phyloP scores from a whole-genome alignment of 139 green algal species.

The Chlamydomonas urium region DNA sequence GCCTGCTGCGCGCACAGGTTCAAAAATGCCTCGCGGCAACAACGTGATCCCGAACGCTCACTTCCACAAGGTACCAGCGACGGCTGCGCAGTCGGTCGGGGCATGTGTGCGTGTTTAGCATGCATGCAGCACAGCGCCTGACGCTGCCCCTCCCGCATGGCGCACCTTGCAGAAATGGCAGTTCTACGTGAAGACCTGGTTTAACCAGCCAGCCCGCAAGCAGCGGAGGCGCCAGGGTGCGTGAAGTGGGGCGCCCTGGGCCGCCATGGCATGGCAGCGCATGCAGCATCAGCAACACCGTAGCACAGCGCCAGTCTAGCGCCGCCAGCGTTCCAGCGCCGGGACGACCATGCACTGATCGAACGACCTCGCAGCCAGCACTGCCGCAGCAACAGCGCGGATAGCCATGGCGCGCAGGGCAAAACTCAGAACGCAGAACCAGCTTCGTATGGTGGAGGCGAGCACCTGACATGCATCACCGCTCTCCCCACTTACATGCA shows the following conservation, averaged over 20 bases:
- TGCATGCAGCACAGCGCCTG: slow-evolving; percentile 46
- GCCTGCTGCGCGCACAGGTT: not conserved
- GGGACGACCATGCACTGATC: too few relatives aligned
- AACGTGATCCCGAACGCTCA: slow-evolving; percentile 87
- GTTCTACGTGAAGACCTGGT: slow-evolving; percentile 94
- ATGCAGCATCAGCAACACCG: not conserved
- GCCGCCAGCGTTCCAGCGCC: too few relatives aligned
- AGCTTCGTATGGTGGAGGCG: not conserved
- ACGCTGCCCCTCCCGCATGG: slow-evolving; percentile 27
- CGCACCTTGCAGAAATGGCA: slow-evolving; percentile 63
- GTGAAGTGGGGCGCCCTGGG: slow-evolving; percentile 5
- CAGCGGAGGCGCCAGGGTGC: slow-evolving; percentile 70
- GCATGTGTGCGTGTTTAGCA: not conserved
- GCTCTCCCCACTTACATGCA: not conserved
- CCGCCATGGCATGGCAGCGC: not conserved
- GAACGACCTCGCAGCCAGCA: not conserved
- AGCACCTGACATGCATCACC: not conserved
- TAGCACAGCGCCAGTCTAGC: too few relatives aligned
- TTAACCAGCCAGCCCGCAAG: slow-evolving; percentile 98
- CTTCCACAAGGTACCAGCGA: slow-evolving; percentile 84
- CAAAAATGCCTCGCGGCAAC: slow-evolving; percentile 82
- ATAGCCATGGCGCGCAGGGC: too few relatives aligned
- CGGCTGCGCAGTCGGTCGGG: slow-evolving; percentile 40
- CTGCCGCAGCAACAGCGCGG: not conserved
- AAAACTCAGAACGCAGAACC: too few relatives aligned